Evolutionary conservation across 371 early-diverging fungal genomes (phyloP).

Genomic region (Mortierella sp.): DNA sequence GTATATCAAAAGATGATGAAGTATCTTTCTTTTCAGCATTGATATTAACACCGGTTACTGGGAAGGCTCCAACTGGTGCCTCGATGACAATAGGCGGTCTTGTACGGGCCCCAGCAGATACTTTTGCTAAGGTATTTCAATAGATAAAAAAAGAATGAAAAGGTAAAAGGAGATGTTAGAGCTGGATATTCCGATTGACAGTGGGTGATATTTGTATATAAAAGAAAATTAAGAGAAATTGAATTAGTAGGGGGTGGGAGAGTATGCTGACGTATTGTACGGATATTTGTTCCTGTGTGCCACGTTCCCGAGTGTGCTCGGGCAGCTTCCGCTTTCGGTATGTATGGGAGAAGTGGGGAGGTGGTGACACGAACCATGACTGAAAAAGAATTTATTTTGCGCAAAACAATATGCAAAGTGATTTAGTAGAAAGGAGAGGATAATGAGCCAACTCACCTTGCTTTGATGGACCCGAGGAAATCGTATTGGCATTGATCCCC

Average conservation of each 20-base stretch:
- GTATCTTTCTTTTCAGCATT: conserved; percentile 14
- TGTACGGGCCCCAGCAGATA: conserved; percentile 34
- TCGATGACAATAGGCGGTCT: conserved; percentile 27
- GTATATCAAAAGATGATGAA: conserved; percentile 6
- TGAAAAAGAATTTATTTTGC: no score
- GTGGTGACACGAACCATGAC: no score
- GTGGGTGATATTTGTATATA: not conserved
- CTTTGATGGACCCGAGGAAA: not conserved
- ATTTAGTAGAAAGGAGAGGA: not conserved
- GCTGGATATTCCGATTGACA: not conserved
- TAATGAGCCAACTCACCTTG: not conserved
- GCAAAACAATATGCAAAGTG: no score
- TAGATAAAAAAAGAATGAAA: not conserved
- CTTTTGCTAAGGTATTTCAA: conserved; percentile 26
- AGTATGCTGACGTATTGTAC: not conserved
- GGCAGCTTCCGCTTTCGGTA: no score
- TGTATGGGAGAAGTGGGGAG: not conserved
- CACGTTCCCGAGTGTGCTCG: not conserved
- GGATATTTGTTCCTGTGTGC: not conserved
- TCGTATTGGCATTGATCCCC: not conserved
- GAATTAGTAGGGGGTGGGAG: no score
- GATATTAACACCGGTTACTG: conserved; percentile 13
- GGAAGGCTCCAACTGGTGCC: conserved; percentile 45
- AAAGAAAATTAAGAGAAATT: not conserved
- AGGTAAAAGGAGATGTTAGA: not conserved